Evolutionary conservation across 1,284 basidiomycete genomes (phyloP).

Genomic region (Cryptococcus sp.): DNA sequence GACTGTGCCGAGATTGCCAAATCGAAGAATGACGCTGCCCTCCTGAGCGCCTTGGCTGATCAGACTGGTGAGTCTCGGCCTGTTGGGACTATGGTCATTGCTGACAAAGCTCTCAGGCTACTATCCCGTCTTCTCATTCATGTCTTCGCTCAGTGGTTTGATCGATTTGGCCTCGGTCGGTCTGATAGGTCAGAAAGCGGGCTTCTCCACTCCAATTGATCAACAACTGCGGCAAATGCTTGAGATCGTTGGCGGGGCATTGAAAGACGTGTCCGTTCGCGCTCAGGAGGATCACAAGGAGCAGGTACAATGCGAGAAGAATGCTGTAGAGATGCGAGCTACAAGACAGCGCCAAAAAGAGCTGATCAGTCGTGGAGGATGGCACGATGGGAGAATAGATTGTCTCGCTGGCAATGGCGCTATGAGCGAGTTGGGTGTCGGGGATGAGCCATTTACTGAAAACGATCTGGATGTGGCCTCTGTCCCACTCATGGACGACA

Average conservation of each 20-base stretch:
- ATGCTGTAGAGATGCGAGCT: conserved; percentile 26
- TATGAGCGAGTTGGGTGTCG: conserved; percentile 78
- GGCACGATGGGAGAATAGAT: conserved; percentile 80
- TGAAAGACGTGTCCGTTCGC: conserved; percentile 62
- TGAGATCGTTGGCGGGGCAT: conserved; percentile 71
- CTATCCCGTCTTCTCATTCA: conserved; percentile 85
- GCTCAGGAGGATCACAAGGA: conserved; percentile 54
- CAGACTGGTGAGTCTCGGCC: conserved; percentile 65
- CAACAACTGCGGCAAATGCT: conserved; percentile 85
- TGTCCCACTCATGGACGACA: conserved; percentile 46
- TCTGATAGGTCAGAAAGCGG: conserved; percentile 95
- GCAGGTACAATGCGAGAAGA: conserved; percentile 28
- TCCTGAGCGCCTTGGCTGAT: conserved; percentile 69
- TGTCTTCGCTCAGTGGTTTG: conserved; percentile 79
- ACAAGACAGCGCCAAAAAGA: conserved; percentile 45
- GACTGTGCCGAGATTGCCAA: conserved; percentile 78
- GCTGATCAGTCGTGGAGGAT: conserved; percentile 62
- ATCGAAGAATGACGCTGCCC: conserved; percentile 68
- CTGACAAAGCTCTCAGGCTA: conserved; percentile 56
- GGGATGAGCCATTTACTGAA: conserved; percentile 63
- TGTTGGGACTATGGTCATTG: neutral
- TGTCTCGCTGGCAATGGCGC: conserved; percentile 76
- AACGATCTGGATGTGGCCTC: conserved; percentile 48
- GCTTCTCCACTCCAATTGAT: conserved; percentile 77
- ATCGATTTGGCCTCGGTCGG: conserved; percentile 92